Evolutionary conservation across 345 rosid species (phyloP).

Genomic region (Erodium maritimum): DNA sequence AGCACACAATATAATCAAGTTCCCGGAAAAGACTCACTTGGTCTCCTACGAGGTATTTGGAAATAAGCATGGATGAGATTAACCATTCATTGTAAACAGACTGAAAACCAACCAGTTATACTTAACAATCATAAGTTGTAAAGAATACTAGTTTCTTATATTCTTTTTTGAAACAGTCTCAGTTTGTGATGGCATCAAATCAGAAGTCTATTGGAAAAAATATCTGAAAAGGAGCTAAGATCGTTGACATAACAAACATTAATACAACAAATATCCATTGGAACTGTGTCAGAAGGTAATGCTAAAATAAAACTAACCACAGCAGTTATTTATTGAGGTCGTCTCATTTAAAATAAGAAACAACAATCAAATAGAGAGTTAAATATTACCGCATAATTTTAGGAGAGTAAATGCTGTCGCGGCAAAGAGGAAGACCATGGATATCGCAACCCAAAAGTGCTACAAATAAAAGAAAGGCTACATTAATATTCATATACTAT

Average conservation of each 20-base stretch:
- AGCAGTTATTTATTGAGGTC: neutral
- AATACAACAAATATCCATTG: too few species aligned
- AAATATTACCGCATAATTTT: slow-evolving; percentile 69
- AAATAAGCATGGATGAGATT: neutral
- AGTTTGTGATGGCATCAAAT: too few species aligned
- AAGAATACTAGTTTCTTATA: too few species aligned
- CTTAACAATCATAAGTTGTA: too few species aligned
- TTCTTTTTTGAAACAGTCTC: too few species aligned
- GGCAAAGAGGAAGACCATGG: slow-evolving; percentile 85
- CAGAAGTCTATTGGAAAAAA: too few species aligned
- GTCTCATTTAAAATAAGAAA: neutral
- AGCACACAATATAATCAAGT: neutral
- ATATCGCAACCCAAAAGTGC: slow-evolving; percentile 94
- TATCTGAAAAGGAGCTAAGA: too few species aligned
- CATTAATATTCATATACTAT: slow-evolving; percentile 6
- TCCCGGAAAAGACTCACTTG: neutral
- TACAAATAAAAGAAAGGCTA: slow-evolving; percentile 26
- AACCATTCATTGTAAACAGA: too few species aligned
- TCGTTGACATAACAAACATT: too few species aligned
- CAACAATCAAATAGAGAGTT: neutral
- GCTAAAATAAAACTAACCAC: too few species aligned
- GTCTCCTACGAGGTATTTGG: neutral
- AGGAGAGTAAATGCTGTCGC: slow-evolving; percentile 81
- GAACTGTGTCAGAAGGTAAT: too few species aligned
- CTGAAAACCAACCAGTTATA: too few species aligned